A percentile compares a stretch with the other conserved stretches of the same genome.
phyloP scores from a whole-genome alignment of 2,329 filamentous ascomycete species.

The Penicillium glabrum region DNA sequence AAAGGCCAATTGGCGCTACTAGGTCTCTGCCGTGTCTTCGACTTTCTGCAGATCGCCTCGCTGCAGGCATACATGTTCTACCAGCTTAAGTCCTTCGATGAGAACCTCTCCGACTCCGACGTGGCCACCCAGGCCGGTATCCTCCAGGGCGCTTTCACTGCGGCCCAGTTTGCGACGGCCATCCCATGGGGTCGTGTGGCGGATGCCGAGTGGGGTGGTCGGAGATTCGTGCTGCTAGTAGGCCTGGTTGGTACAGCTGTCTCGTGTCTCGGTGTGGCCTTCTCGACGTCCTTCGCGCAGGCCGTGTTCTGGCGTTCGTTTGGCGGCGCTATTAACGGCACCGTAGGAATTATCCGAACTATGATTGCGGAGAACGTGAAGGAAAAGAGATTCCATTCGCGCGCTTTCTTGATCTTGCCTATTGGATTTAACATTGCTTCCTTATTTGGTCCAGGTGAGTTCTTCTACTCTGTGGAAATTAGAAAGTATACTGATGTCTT shows the following conservation, averaged over 20 bases:
- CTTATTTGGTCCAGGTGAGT: constrained; percentile 49
- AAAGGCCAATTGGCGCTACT: constrained; percentile 40
- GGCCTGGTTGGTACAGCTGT: constrained; percentile 69
- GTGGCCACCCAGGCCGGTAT: constrained; percentile 75
- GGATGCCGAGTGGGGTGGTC: constrained; percentile 63
- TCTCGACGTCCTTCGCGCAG: constrained; percentile 61
- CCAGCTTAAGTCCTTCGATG: constrained; percentile 74
- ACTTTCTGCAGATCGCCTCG: constrained; percentile 42
- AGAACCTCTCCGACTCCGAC: constrained; percentile 53
- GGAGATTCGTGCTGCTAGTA: constrained; percentile 75
- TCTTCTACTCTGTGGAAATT: background rate
- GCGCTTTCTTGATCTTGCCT: constrained; percentile 59
- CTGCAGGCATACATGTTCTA: constrained; percentile 74
- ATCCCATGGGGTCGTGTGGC: constrained; percentile 75
- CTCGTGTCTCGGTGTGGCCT: constrained; percentile 67
- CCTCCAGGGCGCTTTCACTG: constrained; percentile 74
- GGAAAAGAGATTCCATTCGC: constrained; percentile 62
- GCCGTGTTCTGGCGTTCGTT: constrained; percentile 67
- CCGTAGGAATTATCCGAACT: constrained; percentile 70
- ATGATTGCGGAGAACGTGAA: constrained; percentile 71
- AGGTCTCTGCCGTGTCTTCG: constrained; percentile 41
- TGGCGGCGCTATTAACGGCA: constrained; percentile 69
- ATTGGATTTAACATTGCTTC: constrained; percentile 68
- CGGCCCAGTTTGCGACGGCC: constrained; percentile 76
- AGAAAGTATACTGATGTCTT: background rate